These are phyloP conservation scores for Penicillium sp. DNA, from an alignment of 2,329 filamentous ascomycete species.

Conservation along the genomic window DNA sequence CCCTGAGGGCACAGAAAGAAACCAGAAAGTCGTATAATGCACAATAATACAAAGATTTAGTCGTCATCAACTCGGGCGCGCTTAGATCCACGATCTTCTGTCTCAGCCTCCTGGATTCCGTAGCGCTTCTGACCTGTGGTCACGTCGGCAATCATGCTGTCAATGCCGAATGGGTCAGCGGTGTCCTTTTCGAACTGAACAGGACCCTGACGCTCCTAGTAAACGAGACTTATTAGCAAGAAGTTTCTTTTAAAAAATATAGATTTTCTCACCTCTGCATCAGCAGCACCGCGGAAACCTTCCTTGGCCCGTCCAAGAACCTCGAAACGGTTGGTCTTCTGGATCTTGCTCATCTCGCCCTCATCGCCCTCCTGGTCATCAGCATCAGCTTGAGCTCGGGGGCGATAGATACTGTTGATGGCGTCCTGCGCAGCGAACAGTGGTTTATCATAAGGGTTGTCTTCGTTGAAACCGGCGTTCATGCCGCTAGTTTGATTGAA, in stretches of 20 bases:
- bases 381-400: conserved; percentile 68
- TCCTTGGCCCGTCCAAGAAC: conserved; percentile 78
- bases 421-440: conserved; percentile 95
- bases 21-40: conserved; percentile 14
- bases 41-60: conserved; percentile 17
- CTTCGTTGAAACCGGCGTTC: conserved; percentile 91
- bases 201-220: conserved; percentile 76
- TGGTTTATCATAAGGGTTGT: conserved; percentile 96
- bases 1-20: conserved; percentile 5
- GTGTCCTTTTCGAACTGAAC: conserved; percentile 94
- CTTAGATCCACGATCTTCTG: conserved; percentile 55
- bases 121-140: conserved; percentile 52
- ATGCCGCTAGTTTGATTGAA: conserved; percentile 96
- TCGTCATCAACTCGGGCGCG: conserved; percentile 78
- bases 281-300: conserved; percentile 80
- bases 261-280: conserved; percentile 67
- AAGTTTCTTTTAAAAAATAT: not conserved
- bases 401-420: conserved; percentile 90
- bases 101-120: conserved; percentile 44
- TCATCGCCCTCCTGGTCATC: conserved; percentile 80
- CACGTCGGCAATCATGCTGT: conserved; percentile 85
- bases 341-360: conserved; percentile 82
- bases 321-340: conserved; percentile 83
- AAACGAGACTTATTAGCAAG: not conserved
- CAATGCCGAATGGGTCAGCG: conserved; percentile 88